phyloP scores from a whole-genome alignment of 257 asterid genomes.

The Apocynum venetum region DNA sequence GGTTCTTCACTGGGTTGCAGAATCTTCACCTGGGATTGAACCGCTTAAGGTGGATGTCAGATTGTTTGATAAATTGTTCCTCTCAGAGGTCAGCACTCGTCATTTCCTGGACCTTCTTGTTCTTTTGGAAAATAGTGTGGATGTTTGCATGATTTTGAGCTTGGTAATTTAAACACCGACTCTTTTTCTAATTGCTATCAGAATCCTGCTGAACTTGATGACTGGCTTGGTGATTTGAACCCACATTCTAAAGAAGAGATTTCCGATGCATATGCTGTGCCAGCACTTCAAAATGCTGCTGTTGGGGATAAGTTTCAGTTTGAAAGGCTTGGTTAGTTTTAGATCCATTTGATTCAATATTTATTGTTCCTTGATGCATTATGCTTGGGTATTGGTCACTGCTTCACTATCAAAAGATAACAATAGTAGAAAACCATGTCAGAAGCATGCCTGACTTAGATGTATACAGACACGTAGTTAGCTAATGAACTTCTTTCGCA shows the following conservation, averaged over 20 bases:
- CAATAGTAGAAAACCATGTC: not conserved
- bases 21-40: conserved; percentile 61
- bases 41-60: conserved; percentile 86
- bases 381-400: not conserved
- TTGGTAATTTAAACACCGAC: conserved; percentile 5
- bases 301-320: conserved; percentile 84
- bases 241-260: conserved; percentile 66
- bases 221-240: conserved; percentile 81
- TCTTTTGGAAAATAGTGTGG: not conserved
- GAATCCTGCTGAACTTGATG: conserved; percentile 87
- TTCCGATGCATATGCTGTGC: conserved; percentile 65
- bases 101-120: conserved; percentile 5
- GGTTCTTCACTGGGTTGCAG: conserved; percentile 94
- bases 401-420: not conserved
- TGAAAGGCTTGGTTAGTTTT: conserved; percentile 78
- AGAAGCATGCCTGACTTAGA: not conserved
- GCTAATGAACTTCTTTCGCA: not conserved
- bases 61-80: conserved; percentile 72
- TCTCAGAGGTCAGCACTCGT: conserved; percentile 64
- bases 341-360: not conserved
- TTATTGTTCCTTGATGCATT: not conserved
- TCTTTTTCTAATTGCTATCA: conserved; percentile 19
- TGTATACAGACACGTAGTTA: not conserved
- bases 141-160: not conserved
- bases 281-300: conserved; percentile 51